These are phyloP conservation scores for Fusarium nygamai DNA, from an alignment of 2,329 filamentous ascomycete genomes.

Conservation along the genomic window DNA sequence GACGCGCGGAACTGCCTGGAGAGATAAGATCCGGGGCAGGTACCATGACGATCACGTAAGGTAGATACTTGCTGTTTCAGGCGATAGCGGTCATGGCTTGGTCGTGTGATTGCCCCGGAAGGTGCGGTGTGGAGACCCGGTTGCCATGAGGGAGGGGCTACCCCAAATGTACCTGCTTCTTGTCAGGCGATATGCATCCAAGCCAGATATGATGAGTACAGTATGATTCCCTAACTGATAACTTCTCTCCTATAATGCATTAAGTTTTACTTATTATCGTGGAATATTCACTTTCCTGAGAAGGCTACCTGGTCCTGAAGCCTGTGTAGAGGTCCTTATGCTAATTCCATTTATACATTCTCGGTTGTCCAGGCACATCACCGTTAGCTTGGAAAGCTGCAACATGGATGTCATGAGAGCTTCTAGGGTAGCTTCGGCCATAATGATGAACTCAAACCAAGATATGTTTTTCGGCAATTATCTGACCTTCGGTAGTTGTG, in stretches of 20 bases:
- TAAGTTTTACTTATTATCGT: background rate
- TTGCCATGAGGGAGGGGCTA: constrained; percentile 18
- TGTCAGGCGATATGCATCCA: background rate
- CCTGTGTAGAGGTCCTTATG: background rate
- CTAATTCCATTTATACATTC: background rate
- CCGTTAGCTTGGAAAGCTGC: background rate
- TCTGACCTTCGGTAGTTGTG: background rate
- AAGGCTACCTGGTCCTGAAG: too few relatives aligned
- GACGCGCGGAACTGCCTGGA: constrained; percentile 16
- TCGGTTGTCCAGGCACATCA: background rate
- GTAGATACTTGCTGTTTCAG: constrained; percentile 34
- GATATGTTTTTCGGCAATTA: background rate
- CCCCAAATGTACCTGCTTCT: constrained; percentile 8
- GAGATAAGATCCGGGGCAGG: constrained; percentile 28
- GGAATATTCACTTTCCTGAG: background rate
- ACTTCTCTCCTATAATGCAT: background rate
- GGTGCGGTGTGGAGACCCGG: constrained; percentile 31
- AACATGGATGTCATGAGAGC: constrained; percentile 2
- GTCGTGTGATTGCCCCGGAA: constrained; percentile 35
- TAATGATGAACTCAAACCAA: background rate
- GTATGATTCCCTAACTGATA: background rate
- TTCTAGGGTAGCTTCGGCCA: background rate
- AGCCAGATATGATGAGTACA: background rate
- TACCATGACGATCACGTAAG: constrained; percentile 39
- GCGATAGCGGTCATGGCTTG: constrained; percentile 22